Base-by-base conservation (phyloP, 345 rosid species). In the Murraya paniculata region DNA sequence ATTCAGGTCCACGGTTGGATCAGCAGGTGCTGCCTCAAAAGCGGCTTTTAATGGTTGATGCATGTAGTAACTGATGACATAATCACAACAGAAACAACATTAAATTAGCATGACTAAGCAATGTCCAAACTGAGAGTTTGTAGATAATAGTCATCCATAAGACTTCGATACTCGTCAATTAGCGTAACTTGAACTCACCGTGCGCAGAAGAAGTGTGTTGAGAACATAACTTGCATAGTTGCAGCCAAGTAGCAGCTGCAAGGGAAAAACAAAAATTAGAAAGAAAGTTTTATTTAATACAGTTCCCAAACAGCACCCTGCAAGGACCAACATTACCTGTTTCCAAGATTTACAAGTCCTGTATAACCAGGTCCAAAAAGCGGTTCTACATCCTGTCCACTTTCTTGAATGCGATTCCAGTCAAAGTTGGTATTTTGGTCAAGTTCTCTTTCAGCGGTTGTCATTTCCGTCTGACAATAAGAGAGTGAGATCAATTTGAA, bases 401-500 rank as follows among this genome's bases (percentile, higher is more conserved):
- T 97, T 89, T 97, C 99, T 89, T 94, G 98, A 77, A 97, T 97
- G 70, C 98, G 97, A 78, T 93, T 93, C 99, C 99, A 97, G 81
- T 97, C 98, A 84, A 90, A 94, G 84, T 94, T 94, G 68, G 95
- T 88, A 80, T 97, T 97, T 79, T 97, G 98, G 88, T 97, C 98
- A 85, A 97, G 94, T 90, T 97, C 99, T 85, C 90, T 91, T 84
- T 97, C 99, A n/a, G 99, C 98, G 70, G 99, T 97, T 73, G 99
- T 97, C 98, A 97, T 92, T 88, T 97, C 98, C 72, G 98, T 97
- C 98, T 97, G 87, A 53, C 68, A 76, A 82, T 27, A 77, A 74
- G 27, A 24, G 67, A 35, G 41, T 70, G 53, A 77, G 45, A 48
- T 66, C 69, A 77, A 78, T 74, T 78, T 76, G 76, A 56, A 76